These are phyloP conservation scores for Emmonsia crescens DNA, from an alignment of 2,329 filamentous ascomycete species.

Conservation along the genomic window DNA sequence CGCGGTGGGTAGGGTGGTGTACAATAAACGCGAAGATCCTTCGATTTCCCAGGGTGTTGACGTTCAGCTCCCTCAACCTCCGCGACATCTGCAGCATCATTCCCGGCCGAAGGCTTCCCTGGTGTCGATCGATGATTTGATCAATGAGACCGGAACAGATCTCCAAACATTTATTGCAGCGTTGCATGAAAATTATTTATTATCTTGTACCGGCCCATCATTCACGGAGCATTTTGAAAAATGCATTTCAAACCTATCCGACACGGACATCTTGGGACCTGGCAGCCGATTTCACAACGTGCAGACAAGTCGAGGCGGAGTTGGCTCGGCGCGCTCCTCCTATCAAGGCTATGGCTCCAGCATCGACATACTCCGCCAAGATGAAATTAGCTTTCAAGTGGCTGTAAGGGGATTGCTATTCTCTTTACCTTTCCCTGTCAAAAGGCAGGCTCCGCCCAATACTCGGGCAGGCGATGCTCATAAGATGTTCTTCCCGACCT, in stretches of 20 bases:
- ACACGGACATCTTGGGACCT: conserved; percentile 73
- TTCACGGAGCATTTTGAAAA: conserved; percentile 69
- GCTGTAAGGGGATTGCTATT: conserved; percentile 80
- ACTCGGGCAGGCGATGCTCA: conserved; percentile 48
- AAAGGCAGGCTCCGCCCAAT: conserved; percentile 40
- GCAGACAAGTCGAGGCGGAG: conserved; percentile 36
- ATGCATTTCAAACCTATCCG: conserved; percentile 79
- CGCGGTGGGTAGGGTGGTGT: conserved; percentile 87
- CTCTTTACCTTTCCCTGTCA: conserved; percentile 75
- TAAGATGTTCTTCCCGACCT: conserved; percentile 88
- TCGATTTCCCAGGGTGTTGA: conserved; percentile 26
- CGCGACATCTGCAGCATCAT: conserved; percentile 46
- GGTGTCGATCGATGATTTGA: conserved; percentile 61
- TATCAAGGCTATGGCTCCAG: conserved; percentile 45
- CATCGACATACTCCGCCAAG: conserved; percentile 71
- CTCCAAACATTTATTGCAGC: conserved; percentile 81
- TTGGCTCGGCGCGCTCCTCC: conserved; percentile 40
- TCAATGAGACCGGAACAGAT: conserved; percentile 89
- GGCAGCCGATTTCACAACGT: conserved; percentile 39
- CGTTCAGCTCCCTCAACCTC: conserved; percentile 44
- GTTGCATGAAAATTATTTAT: conserved; percentile 83
- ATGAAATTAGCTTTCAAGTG: conserved; percentile 88
- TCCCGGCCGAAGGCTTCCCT: conserved; percentile 53
- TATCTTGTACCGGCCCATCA: conserved; percentile 63
- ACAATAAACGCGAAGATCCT: conserved; percentile 73